Conservation (phyloP, 768 basidiomycete genomes). For the Lactarius hatsudake region DNA sequence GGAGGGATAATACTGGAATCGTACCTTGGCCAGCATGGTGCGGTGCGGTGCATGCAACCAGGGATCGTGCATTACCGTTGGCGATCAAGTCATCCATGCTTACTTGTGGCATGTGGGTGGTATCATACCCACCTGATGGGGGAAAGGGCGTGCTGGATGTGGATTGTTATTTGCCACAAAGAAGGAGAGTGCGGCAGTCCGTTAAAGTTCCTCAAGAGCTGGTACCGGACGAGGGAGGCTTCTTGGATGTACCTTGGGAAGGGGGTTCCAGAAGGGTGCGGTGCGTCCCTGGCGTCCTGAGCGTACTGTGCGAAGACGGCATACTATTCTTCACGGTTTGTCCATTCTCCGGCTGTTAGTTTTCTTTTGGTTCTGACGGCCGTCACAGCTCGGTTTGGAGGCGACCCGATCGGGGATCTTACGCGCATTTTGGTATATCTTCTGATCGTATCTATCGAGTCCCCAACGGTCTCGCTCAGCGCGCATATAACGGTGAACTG, state of each 20-base stretch:
- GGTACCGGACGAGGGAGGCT: too few species aligned
- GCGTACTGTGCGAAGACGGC: slow-evolving; percentile 20
- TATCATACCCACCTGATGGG: slow-evolving; percentile 14
- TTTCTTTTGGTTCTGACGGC: not conserved
- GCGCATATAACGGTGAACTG: too few species aligned
- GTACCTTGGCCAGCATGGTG: slow-evolving; percentile 15
- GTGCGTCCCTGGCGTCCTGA: not conserved
- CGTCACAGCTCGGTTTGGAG: slow-evolving; percentile 1
- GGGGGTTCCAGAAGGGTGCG: not conserved
- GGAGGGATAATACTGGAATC: not conserved
- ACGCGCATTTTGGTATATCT: slow-evolving; percentile 18
- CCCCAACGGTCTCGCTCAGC: not conserved
- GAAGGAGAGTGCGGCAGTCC: not conserved
- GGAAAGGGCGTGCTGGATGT: slow-evolving; percentile 4
- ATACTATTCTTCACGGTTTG: slow-evolving; percentile 16
- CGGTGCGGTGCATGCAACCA: not conserved
- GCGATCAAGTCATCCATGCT: slow-evolving; percentile 4
- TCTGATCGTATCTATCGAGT: slow-evolving; percentile 1
- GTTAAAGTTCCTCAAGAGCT: not conserved
- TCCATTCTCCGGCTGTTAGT: not conserved
- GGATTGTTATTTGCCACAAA: slow-evolving; percentile 6
- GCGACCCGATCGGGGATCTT: slow-evolving; percentile 1
- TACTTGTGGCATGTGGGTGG: slow-evolving; percentile 9
- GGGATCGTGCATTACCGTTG: slow-evolving; percentile 1
- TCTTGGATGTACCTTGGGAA: not conserved